Conservation (phyloP, 2,329 filamentous ascomycete species). For the Aphanocladium album region DNA sequence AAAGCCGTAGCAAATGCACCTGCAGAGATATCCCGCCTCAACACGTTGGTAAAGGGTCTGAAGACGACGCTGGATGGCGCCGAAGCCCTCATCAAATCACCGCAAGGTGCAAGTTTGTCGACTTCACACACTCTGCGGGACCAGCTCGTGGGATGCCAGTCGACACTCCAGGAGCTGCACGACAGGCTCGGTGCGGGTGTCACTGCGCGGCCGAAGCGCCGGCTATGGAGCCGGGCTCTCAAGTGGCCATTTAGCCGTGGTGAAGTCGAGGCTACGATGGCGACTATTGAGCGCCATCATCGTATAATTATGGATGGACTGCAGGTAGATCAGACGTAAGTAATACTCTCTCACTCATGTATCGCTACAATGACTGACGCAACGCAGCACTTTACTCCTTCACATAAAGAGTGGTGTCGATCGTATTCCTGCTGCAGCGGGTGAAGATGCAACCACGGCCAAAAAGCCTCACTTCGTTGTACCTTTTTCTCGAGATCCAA, state of each 20-base stretch:
- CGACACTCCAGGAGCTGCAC: slow-evolving; percentile 1
- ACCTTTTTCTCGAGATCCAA: slow-evolving; percentile 15
- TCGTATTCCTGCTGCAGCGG: background rate
- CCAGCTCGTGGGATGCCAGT: background rate
- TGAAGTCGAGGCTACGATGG: slow-evolving; percentile 1
- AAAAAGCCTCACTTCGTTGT: slow-evolving; percentile 11
- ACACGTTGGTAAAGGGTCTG: background rate
- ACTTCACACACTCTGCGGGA: background rate
- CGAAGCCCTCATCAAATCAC: background rate
- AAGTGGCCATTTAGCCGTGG: slow-evolving; percentile 10
- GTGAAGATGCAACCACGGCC: background rate
- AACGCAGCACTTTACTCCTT: slow-evolving; percentile 8
- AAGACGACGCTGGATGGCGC: background rate
- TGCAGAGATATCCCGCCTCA: slow-evolving; percentile 2
- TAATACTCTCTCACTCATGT: background rate
- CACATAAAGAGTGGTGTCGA: slow-evolving; percentile 1
- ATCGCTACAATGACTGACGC: background rate
- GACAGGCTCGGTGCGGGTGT: background rate
- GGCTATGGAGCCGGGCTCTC: slow-evolving; percentile 2
- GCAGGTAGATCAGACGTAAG: slow-evolving; percentile 12
- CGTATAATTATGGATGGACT: slow-evolving; percentile 9
- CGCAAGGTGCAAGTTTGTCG: background rate
- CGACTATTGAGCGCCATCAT: slow-evolving; percentile 6
- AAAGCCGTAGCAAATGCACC: slow-evolving; percentile 6
- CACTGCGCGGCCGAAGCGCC: slow-evolving; percentile 3